Conservation (phyloP, 768 basidiomycete species). For the Lactarius akahatsu region DNA sequence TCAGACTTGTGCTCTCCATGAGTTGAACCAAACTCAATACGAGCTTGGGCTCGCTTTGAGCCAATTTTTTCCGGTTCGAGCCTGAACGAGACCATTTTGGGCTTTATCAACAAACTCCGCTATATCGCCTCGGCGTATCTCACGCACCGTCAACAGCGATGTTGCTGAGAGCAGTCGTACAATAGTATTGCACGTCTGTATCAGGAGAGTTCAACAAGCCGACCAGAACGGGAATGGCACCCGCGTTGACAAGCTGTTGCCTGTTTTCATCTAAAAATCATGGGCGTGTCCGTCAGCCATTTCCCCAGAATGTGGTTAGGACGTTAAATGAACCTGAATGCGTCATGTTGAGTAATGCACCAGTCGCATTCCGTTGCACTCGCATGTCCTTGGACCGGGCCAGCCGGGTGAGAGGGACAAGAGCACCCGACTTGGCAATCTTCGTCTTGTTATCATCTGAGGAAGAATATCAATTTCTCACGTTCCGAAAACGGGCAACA, state of each 20-base stretch:
- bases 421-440: slow-evolving; percentile 98
- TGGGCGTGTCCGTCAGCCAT: not conserved
- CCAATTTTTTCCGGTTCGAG: slow-evolving; percentile 89
- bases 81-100: slow-evolving; percentile 41
- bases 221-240: slow-evolving; percentile 96
- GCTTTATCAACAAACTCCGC: slow-evolving; percentile 11
- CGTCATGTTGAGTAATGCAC: slow-evolving; percentile 98
- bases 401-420: slow-evolving; percentile 92
- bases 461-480: slow-evolving; percentile 15
- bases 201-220: slow-evolving; percentile 91
- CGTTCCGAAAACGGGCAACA: not conserved
- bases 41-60: slow-evolving; percentile 90
- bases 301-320: not conserved
- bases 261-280: slow-evolving; percentile 87
- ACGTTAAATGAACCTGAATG: slow-evolving; percentile 73
- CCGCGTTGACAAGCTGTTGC: slow-evolving; percentile 97
- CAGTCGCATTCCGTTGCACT: slow-evolving; percentile 97
- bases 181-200: slow-evolving; percentile 99
- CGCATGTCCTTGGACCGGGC: slow-evolving; percentile 99
- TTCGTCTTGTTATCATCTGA: slow-evolving; percentile 99
- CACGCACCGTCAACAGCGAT: slow-evolving; percentile 90
- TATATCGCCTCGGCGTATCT: not conserved
- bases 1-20: slow-evolving; percentile 97
- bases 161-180: slow-evolving; percentile 96
- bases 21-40: slow-evolving; percentile 90